phyloP scores from a whole-genome alignment of 129 eudicot species.

The Apium graveolens region DNA sequence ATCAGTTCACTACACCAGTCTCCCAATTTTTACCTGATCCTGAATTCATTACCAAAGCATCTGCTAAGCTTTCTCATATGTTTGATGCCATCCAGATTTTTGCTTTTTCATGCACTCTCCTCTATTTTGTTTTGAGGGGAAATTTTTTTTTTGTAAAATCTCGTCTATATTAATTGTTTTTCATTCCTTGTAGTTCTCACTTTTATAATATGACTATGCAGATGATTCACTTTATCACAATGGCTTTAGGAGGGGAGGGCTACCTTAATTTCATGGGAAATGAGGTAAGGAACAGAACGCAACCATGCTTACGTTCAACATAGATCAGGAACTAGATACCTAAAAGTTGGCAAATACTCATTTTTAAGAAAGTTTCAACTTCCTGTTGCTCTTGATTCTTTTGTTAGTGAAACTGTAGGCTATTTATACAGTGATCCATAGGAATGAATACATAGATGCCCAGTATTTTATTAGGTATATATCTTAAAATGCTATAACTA shows the following conservation, averaged over 20 bases:
- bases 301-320: not conserved
- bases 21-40: too few species aligned
- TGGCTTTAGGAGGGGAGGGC: conserved; percentile 99
- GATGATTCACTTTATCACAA: conserved; percentile 97
- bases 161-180: not conserved
- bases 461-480: not conserved
- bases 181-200: not conserved
- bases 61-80: conserved; percentile 2
- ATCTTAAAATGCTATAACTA: conserved; percentile 2
- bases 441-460: not conserved
- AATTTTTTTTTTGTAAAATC: not conserved
- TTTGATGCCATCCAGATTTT: not conserved
- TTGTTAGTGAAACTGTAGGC: not conserved
- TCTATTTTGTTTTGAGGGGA: not conserved
- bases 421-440: not conserved
- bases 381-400: not conserved
- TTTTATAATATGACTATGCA: conserved; percentile 24
- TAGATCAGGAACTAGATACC: not conserved
- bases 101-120: not conserved
- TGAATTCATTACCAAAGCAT: not conserved
- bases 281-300: conserved; percentile 48
- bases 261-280: conserved; percentile 99
- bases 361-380: not conserved
- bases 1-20: not conserved
- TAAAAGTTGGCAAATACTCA: not conserved